Conservation (phyloP, 1,284 basidiomycete genomes). For the Cryptococcus sp. region DNA sequence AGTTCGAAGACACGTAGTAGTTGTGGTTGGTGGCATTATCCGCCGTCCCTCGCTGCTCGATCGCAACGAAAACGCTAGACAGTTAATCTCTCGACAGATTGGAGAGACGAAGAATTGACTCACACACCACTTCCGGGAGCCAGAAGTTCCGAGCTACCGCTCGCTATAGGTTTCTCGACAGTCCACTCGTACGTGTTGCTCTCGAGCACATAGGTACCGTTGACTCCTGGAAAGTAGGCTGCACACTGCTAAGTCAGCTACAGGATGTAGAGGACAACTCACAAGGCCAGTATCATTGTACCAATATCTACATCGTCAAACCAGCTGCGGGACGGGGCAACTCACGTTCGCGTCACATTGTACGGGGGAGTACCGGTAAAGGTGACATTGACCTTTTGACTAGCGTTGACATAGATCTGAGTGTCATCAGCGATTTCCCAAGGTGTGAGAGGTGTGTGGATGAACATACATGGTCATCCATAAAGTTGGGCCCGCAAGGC, state of each 20-base stretch:
- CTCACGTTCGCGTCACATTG: neutral
- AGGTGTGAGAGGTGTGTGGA: too few relatives aligned
- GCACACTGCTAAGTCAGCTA: neutral
- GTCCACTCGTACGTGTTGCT: neutral
- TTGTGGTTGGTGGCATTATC: neutral
- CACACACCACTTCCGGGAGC: neutral
- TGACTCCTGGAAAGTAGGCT: neutral
- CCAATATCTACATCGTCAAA: neutral
- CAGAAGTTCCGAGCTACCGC: neutral
- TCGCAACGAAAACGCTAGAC: neutral
- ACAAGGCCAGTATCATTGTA: neutral
- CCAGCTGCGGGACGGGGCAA: neutral
- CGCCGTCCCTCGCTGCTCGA: neutral
- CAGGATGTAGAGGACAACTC: too few relatives aligned
- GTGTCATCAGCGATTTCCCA: too few relatives aligned
- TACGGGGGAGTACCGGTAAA: neutral
- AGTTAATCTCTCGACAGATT: too few relatives aligned
- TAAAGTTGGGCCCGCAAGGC: too few relatives aligned
- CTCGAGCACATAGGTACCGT: neutral
- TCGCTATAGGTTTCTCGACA: neutral
- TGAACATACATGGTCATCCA: too few relatives aligned
- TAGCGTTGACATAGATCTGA: neutral
- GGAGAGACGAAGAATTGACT: too few relatives aligned
- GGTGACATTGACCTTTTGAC: neutral
- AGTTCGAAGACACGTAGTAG: neutral